Conservation (phyloP, 139 green algal genomes). For the Chlamydomonas eustigma region DNA sequence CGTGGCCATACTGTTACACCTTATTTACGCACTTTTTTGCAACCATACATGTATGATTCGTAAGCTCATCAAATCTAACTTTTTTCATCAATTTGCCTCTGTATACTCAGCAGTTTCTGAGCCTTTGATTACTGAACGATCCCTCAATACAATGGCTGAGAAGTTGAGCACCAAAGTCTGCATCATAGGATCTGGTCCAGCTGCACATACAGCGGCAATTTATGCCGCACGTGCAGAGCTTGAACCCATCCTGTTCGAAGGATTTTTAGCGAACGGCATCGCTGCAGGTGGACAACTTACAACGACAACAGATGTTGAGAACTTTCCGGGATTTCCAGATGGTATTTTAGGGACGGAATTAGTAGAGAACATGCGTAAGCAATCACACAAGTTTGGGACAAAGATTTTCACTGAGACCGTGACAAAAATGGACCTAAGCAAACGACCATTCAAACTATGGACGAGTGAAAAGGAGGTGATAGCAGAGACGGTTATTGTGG, state of each 20-base stretch:
- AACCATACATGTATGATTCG: too few species aligned
- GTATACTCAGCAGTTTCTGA: too few species aligned
- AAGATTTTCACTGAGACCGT: slow-evolving; percentile 50
- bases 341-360: slow-evolving; percentile 24
- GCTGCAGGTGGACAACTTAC: slow-evolving; percentile 74
- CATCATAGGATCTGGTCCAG: slow-evolving; percentile 82
- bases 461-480: slow-evolving; percentile 13
- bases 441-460: slow-evolving; percentile 29
- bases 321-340: slow-evolving; percentile 63
- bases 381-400: slow-evolving; percentile 31
- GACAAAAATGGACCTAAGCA: slow-evolving; percentile 31
- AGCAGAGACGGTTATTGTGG: slow-evolving; percentile 59
- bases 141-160: slow-evolving; percentile 1
- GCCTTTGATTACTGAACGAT: too few species aligned
- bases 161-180: slow-evolving; percentile 54
- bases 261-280: slow-evolving; percentile 70
- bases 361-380: slow-evolving; percentile 29
- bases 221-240: slow-evolving; percentile 73
- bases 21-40: too few species aligned
- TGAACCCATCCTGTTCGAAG: slow-evolving; percentile 75
- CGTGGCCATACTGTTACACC: too few species aligned
- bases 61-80: too few species aligned
- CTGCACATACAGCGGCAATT: slow-evolving; percentile 79
- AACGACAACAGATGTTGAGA: slow-evolving; percentile 79
- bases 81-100: too few species aligned